Conservation (phyloP, 2,329 filamentous ascomycete genomes). For the Neopestalotiopsis clavispora region DNA sequence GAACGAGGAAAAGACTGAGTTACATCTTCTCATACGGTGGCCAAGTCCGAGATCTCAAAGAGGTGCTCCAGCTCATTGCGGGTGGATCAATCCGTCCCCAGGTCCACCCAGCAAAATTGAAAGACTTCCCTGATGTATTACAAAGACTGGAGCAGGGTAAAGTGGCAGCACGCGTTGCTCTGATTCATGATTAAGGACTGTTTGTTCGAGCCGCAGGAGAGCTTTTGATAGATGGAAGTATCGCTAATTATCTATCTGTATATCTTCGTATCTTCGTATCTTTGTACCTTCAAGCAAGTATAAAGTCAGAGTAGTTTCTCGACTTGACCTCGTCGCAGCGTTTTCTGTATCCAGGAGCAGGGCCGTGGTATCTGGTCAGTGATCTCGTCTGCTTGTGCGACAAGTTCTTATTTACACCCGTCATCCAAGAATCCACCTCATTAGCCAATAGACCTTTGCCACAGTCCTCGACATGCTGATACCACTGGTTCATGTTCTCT, state of each 20-base stretch:
- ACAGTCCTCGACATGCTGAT: conserved; percentile 52
- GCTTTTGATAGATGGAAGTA: not conserved
- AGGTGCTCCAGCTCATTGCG: conserved; percentile 41
- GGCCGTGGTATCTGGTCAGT: conserved; percentile 51
- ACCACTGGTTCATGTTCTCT: conserved; percentile 46
- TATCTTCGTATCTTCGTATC: not conserved
- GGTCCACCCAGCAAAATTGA: conserved; percentile 36
- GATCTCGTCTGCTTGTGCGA: conserved; percentile 48
- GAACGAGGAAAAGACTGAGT: conserved; percentile 45
- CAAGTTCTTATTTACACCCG: conserved; percentile 57
- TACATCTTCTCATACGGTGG: conserved; percentile 50
- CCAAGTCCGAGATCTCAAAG: conserved; percentile 42
- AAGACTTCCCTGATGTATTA: conserved; percentile 39
- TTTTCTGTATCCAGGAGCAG: conserved; percentile 46
- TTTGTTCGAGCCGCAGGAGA: not conserved
- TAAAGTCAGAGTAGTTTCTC: conserved; percentile 8
- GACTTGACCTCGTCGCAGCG: conserved; percentile 5
- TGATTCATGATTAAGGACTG: conserved; percentile 22
- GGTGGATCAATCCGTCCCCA: conserved; percentile 38
- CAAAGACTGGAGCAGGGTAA: conserved; percentile 40
- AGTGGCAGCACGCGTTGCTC: conserved; percentile 32
- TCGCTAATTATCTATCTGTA: not conserved
- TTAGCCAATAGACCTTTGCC: conserved; percentile 48
- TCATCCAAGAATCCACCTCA: conserved; percentile 60
- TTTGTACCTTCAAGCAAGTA: not conserved